These are phyloP conservation scores for Anastatica hierochuntica DNA, from an alignment of 345 rosid genomes.

Conservation along the genomic window DNA sequence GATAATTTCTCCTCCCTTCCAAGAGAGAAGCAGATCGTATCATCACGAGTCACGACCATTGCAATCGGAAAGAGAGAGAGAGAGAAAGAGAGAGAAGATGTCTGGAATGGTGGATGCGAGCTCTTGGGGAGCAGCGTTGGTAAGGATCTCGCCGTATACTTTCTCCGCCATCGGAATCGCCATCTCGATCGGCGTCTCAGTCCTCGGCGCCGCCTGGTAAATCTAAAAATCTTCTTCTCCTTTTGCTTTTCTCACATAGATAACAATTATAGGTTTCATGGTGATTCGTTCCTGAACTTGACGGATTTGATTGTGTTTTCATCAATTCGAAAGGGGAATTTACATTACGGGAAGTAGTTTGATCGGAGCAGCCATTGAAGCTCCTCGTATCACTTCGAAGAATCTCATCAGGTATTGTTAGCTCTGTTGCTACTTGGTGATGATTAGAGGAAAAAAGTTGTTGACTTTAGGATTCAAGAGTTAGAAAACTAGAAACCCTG, in stretches of 20 bases:
- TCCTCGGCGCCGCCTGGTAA: slow-evolving; percentile 99
- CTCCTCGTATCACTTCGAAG: slow-evolving; percentile 96
- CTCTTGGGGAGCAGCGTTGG: slow-evolving; percentile 75
- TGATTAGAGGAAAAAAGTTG: too few relatives aligned
- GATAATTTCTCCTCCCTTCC: slow-evolving; percentile 2
- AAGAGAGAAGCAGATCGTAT: not conserved
- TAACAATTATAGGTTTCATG: too few relatives aligned
- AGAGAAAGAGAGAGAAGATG: slow-evolving; percentile 24
- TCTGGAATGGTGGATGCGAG: slow-evolving; percentile 43
- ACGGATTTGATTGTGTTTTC: too few relatives aligned
- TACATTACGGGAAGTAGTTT: slow-evolving; percentile 96
- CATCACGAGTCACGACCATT: too few relatives aligned
- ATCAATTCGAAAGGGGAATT: slow-evolving; percentile 96
- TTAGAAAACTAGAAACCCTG: too few relatives aligned
- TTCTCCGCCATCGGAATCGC: slow-evolving; percentile 96
- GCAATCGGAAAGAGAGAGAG: too few relatives aligned
- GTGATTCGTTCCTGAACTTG: too few relatives aligned
- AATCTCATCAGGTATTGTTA: slow-evolving; percentile 58
- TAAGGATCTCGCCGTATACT: slow-evolving; percentile 83
- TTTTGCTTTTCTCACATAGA: too few relatives aligned
- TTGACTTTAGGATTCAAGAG: too few relatives aligned
- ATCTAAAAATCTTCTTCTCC: slow-evolving; percentile 3
- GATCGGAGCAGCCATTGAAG: slow-evolving; percentile 97
- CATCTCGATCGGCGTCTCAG: slow-evolving; percentile 89
- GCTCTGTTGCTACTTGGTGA: too few relatives aligned